Evolutionary conservation across 441 rosid genomes (phyloP).

Genomic region (Adansonia grandidieri): DNA sequence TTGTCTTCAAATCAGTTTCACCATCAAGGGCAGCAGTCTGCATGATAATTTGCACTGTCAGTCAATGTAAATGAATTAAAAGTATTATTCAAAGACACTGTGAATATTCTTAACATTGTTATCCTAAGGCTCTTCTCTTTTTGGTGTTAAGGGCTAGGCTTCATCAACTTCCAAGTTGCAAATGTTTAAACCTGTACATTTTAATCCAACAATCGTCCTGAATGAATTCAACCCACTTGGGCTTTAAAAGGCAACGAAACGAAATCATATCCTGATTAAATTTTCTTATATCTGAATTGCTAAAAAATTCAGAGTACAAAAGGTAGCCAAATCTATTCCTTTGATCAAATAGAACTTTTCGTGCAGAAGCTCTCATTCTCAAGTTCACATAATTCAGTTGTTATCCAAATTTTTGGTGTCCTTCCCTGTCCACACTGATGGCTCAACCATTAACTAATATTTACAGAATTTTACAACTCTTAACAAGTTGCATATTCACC

Average conservation of each 20-base stretch:
- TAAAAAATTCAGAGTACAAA: background rate
- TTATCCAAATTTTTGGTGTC: background rate
- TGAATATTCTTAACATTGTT: background rate
- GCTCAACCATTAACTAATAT: slow-evolving; percentile 5
- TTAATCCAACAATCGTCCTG: background rate
- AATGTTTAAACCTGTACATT: background rate
- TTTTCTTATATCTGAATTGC: background rate
- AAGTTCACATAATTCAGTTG: background rate
- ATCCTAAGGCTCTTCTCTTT: background rate
- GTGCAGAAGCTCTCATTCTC: slow-evolving; percentile 13
- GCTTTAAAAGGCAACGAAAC: background rate
- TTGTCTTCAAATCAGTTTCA: slow-evolving; percentile 96
- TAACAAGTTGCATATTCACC: slow-evolving; percentile 47
- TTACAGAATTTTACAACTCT: slow-evolving; percentile 5
- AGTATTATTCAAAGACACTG: background rate
- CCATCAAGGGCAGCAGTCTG: slow-evolving; percentile 98
- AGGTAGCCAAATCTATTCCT: background rate
- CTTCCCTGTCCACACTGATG: slow-evolving; percentile 7
- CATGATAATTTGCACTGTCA: slow-evolving; percentile 29
- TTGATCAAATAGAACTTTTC: background rate
- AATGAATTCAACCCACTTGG: slow-evolving; percentile 2
- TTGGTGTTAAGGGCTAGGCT: background rate
- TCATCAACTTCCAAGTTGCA: background rate
- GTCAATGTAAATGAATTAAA: background rate
- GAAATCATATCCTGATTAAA: slow-evolving; percentile 9